phyloP scores from a whole-genome alignment of 169 alveolate genomes.

The Plasmodium gallinaceum region DNA sequence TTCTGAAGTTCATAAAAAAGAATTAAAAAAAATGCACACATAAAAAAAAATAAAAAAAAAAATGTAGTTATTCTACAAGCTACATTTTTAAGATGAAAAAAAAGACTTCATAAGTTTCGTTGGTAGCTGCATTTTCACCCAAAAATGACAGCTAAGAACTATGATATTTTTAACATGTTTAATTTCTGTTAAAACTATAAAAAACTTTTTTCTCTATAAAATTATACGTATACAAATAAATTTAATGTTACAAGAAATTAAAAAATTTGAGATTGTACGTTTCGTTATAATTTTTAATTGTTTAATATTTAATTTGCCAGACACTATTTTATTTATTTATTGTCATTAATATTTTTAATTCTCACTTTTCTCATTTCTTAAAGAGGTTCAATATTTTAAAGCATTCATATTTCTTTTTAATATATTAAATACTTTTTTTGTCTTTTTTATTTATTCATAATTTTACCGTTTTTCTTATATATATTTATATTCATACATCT shows the following conservation, averaged over 20 bases:
- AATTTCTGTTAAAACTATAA: not conserved
- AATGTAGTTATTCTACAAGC: not conserved
- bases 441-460: not conserved
- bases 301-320: not conserved
- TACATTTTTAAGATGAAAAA: not conserved
- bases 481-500: constrained; percentile 1
- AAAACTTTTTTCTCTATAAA: not conserved
- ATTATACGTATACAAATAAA: not conserved
- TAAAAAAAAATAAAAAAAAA: not conserved
- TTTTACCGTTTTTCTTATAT: not conserved
- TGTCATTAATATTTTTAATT: not conserved
- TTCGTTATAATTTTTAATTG: not conserved
- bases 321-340: not conserved
- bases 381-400: not conserved
- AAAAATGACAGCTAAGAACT: not conserved
- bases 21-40: constrained; percentile 1
- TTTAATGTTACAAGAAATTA: not conserved
- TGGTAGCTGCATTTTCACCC: not conserved
- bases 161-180: not conserved
- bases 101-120: not conserved
- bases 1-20: no score
- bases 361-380: not conserved
- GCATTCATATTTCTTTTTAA: not conserved
- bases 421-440: not conserved
- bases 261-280: not conserved